phyloP scores from a whole-genome alignment of 768 basidiomycete species.

The Phylloporus arenicola region DNA sequence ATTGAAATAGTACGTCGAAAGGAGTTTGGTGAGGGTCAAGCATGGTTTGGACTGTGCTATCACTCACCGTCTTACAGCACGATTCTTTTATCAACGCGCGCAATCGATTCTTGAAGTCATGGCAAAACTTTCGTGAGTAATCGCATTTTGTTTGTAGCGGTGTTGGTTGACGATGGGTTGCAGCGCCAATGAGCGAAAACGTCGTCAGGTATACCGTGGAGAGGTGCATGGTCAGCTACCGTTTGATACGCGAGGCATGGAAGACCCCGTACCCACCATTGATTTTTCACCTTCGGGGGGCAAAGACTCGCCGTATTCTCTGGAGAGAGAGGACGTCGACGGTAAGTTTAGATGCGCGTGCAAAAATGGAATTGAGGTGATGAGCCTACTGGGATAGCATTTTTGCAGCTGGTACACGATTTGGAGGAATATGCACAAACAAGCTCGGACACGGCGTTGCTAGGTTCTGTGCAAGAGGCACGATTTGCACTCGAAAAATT shows the following conservation, averaged over 20 bases:
- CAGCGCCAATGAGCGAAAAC: conserved; percentile 73
- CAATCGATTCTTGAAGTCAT: conserved; percentile 80
- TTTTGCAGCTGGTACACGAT: conserved; percentile 60
- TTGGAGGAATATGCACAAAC: conserved; percentile 52
- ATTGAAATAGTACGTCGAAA: conserved; percentile 88
- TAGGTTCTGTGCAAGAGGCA: conserved; percentile 58
- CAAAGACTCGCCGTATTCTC: conserved; percentile 54
- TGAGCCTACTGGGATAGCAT: conserved; percentile 36
- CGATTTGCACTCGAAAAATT: conserved; percentile 61
- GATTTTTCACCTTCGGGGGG: conserved; percentile 73
- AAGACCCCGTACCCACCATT: conserved; percentile 70
- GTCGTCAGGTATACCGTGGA: conserved; percentile 78
- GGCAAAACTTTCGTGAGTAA: conserved; percentile 76
- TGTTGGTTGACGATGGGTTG: conserved; percentile 5
- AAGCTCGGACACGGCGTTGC: conserved; percentile 40
- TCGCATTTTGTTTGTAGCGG: neutral
- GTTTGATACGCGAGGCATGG: conserved; percentile 77
- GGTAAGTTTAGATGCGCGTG: conserved; percentile 51
- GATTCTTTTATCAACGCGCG: conserved; percentile 77
- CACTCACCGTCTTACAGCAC: conserved; percentile 38
- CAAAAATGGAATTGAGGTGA: neutral
- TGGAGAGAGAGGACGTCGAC: conserved; percentile 68
- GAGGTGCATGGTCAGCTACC: conserved; percentile 85
- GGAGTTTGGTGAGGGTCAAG: conserved; percentile 64
- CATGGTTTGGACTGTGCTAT: neutral